Evolutionary conservation across 2,329 filamentous ascomycete genomes (phyloP).

Genomic region (Sarocladium kiliense): DNA sequence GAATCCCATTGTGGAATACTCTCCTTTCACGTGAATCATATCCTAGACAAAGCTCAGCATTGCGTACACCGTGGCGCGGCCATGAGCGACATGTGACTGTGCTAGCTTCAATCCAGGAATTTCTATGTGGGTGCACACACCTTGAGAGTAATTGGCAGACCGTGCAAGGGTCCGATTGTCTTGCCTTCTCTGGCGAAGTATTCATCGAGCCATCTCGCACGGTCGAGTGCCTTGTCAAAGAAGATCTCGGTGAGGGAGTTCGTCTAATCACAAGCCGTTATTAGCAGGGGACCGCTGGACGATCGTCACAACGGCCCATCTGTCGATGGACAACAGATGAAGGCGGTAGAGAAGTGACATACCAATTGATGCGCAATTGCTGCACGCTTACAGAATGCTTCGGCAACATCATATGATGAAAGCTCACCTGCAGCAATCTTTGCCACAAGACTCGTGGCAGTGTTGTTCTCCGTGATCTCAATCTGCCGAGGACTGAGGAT

Average conservation of each 20-base stretch:
- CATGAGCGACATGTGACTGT: too few relatives aligned
- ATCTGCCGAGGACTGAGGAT: slow-evolving; percentile 1
- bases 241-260: slow-evolving; percentile 44
- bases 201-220: slow-evolving; percentile 40
- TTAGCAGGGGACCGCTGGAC: too few relatives aligned
- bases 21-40: slow-evolving; percentile 50
- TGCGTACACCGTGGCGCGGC: neutral
- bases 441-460: slow-evolving; percentile 1
- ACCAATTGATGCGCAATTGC: slow-evolving; percentile 14
- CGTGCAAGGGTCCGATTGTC: slow-evolving; percentile 55
- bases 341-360: neutral
- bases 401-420: neutral
- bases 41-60: slow-evolving; percentile 39
- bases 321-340: too few relatives aligned
- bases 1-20: slow-evolving; percentile 52
- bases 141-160: slow-evolving; percentile 42
- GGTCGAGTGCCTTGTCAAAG: slow-evolving; percentile 39
- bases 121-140: slow-evolving; percentile 5
- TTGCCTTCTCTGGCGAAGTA: slow-evolving; percentile 29
- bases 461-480: slow-evolving; percentile 9
- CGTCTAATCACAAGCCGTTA: slow-evolving; percentile 14
- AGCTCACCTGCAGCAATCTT: neutral
- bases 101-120: too few relatives aligned
- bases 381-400: slow-evolving; percentile 12
- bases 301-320: too few relatives aligned